A percentile compares a stretch with the other conserved stretches of the same genome.
Conservation (phyloP, 371 early-diverging fungal genomes). For the Apophysomyces trapeziformis region DNA sequence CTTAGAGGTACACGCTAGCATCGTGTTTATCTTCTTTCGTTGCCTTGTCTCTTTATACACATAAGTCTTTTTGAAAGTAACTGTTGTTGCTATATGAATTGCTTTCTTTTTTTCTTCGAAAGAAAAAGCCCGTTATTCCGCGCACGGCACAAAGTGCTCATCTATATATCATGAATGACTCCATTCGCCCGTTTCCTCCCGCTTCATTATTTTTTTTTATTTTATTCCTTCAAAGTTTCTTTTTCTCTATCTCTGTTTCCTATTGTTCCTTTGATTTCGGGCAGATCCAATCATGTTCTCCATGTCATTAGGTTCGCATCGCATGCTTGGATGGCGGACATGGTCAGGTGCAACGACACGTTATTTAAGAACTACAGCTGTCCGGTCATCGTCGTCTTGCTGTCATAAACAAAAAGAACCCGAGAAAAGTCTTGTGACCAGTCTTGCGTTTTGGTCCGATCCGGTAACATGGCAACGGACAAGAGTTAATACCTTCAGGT, state of each 20-base stretch:
- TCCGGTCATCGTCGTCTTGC: not conserved
- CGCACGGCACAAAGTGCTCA: constrained; percentile 7
- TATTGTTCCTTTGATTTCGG: too few species aligned
- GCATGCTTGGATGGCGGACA: not conserved
- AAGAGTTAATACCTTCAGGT: constrained; percentile 52
- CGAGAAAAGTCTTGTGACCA: constrained; percentile 7
- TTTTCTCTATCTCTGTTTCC: not conserved
- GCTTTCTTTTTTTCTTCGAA: not conserved
- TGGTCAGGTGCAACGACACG: not conserved
- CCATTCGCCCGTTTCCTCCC: not conserved
- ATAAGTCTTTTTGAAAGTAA: too few species aligned
- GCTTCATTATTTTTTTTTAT: not conserved
- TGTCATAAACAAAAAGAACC: constrained; percentile 17
- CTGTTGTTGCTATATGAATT: not conserved
- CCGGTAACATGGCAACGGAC: constrained; percentile 51
- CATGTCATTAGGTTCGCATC: not conserved
- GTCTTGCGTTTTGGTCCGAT: constrained; percentile 50
- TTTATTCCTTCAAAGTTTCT: not conserved
- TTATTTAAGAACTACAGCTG: not conserved
- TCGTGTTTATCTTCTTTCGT: too few species aligned
- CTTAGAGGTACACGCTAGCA: too few species aligned
- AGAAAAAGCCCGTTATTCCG: constrained; percentile 1
- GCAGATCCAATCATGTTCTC: not conserved
- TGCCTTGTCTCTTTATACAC: too few species aligned
- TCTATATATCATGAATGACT: not conserved